These are phyloP conservation scores for Candida sp. DNA, from an alignment of 1,139 yeast genomes.

Conservation along the genomic window DNA sequence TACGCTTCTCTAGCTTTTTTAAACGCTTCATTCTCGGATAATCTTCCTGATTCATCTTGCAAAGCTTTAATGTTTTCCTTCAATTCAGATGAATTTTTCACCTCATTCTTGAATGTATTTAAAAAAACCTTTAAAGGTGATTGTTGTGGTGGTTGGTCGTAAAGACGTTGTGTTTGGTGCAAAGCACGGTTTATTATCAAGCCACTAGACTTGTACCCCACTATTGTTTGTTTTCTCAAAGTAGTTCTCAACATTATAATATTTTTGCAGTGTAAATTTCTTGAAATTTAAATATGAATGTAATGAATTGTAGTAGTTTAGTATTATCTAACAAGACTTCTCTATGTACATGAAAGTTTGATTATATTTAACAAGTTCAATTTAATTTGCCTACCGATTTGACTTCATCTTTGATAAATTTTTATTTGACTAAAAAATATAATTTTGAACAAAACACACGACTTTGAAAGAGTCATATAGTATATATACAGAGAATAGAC, in stretches of 20 bases:
- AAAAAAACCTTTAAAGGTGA: conserved; percentile 92
- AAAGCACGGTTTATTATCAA: conserved; percentile 1
- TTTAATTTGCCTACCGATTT: not conserved
- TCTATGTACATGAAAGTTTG: not conserved
- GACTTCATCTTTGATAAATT: not conserved
- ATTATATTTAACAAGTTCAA: not conserved
- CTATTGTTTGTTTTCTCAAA: not conserved
- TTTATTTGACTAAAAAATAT: not conserved
- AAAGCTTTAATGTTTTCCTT: conserved; percentile 92
- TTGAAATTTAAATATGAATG: no score
- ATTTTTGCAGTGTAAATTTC: no score
- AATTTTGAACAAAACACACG: not conserved
- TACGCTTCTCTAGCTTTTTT: conserved; percentile 92
- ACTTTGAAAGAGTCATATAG: not conserved
- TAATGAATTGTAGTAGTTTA: not conserved
- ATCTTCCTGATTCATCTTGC: conserved; percentile 93
- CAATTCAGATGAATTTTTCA: conserved; percentile 85
- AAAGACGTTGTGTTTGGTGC: not conserved
- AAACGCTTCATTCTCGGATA: conserved; percentile 93
- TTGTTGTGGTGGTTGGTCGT: conserved; percentile 33
- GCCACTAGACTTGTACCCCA: not conserved
- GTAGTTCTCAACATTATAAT: not conserved
- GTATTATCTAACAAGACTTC: not conserved
- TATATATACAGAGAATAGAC: no score
- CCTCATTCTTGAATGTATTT: conserved; percentile 88